Conservation (phyloP, 2,329 filamentous ascomycete genomes). For the Fusarium sp. region DNA sequence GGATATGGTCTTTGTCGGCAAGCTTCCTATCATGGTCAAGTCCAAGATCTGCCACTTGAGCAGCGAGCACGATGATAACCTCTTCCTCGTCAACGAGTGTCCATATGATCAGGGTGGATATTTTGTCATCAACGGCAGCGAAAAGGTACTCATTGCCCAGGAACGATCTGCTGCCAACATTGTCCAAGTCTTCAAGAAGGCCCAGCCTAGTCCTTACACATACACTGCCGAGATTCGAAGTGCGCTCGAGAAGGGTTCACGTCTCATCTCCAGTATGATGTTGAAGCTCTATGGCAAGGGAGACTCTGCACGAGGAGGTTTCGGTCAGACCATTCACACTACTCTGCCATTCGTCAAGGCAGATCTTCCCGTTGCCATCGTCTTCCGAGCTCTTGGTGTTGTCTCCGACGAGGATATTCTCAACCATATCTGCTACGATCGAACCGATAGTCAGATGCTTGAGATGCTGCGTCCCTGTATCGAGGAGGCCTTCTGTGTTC, state of each 20-base stretch:
- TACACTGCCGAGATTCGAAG: slow-evolving; percentile 97
- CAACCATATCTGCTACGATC: slow-evolving; percentile 97
- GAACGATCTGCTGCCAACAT: slow-evolving; percentile 98
- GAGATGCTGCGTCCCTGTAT: slow-evolving; percentile 98
- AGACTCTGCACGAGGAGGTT: slow-evolving; percentile 78
- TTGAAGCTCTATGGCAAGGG: slow-evolving; percentile 92
- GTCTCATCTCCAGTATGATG: slow-evolving; percentile 91
- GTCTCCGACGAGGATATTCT: slow-evolving; percentile 98
- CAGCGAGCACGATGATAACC: slow-evolving; percentile 82
- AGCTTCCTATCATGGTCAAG: slow-evolving; percentile 97
- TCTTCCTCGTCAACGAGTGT: slow-evolving; percentile 95
- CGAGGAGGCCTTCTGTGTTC: slow-evolving; percentile 95
- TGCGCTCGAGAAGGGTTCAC: slow-evolving; percentile 94
- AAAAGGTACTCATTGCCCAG: slow-evolving; percentile 98
- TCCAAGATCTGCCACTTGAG: slow-evolving; percentile 94
- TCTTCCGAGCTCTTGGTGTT: slow-evolving; percentile 94
- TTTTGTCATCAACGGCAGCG: slow-evolving; percentile 98
- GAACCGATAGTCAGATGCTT: slow-evolving; percentile 94
- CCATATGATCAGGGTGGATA: slow-evolving; percentile 99
- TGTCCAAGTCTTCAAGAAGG: slow-evolving; percentile 99
- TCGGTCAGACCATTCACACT: slow-evolving; percentile 89
- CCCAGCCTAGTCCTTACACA: slow-evolving; percentile 88
- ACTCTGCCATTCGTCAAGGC: slow-evolving; percentile 94
- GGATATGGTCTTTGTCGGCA: slow-evolving; percentile 89
- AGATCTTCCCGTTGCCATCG: slow-evolving; percentile 92